Evolutionary conservation across 768 basidiomycete species (phyloP).

Genomic region (Lentinula boryana): DNA sequence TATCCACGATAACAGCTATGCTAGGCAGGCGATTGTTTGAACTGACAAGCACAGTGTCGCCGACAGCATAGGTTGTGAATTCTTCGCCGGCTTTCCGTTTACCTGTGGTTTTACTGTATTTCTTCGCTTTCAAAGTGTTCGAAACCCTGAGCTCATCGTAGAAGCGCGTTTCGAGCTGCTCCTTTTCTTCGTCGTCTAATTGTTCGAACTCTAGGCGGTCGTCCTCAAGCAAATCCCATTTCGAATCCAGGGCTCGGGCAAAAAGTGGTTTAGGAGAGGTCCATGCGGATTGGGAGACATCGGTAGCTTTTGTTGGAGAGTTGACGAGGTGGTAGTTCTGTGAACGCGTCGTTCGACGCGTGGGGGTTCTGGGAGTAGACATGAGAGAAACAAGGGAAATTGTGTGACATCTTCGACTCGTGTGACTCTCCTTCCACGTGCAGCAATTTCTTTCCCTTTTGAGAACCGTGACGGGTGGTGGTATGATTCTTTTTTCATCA

Average conservation of each 20-base stretch:
- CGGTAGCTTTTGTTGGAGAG: slow-evolving; percentile 8
- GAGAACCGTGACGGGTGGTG: too few species aligned
- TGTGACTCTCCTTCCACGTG: not conserved
- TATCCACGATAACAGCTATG: slow-evolving; percentile 61
- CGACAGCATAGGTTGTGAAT: slow-evolving; percentile 28
- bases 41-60: slow-evolving; percentile 44
- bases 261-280: not conserved
- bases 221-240: slow-evolving; percentile 14
- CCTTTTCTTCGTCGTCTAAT: slow-evolving; percentile 8
- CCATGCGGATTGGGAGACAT: not conserved
- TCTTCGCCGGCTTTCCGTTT: slow-evolving; percentile 5
- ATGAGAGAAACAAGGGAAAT: not conserved
- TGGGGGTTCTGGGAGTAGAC: slow-evolving; percentile 18
- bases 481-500: not conserved
- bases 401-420: not conserved
- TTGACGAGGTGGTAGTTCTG: slow-evolving; percentile 23
- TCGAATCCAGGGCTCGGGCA: slow-evolving; percentile 16
- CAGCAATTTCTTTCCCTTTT: not conserved
- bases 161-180: slow-evolving; percentile 9
- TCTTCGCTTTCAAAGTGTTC: slow-evolving; percentile 4
- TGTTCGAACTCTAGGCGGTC: slow-evolving; percentile 2
- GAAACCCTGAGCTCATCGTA: slow-evolving; percentile 6
- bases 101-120: not conserved
- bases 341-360: slow-evolving; percentile 28
- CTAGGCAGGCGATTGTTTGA: slow-evolving; percentile 37